These are phyloP conservation scores for Pseudozyma flocculosa DNA, from an alignment of 1,284 basidiomycete genomes.

Conservation along the genomic window DNA sequence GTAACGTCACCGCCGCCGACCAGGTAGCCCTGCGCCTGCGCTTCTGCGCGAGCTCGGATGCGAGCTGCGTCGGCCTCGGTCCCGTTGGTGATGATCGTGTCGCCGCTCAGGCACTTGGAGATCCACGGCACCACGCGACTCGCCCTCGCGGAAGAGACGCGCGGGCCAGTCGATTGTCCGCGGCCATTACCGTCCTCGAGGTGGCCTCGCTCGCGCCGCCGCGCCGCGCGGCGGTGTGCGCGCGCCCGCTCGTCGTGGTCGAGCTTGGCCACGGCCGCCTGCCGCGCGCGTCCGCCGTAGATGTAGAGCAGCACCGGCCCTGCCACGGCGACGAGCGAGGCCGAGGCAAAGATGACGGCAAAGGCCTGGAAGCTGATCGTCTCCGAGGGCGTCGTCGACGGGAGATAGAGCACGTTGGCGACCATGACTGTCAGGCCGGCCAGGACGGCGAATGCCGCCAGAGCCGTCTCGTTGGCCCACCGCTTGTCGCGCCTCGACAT, in stretches of 20 bases:
- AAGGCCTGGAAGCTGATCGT: conserved; percentile 15
- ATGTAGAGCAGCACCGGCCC: conserved; percentile 16
- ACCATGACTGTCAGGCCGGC: conserved; percentile 13
- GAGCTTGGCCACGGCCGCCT: conserved; percentile 8
- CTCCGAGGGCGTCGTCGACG: conserved; percentile 5
- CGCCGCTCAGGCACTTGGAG: background rate
- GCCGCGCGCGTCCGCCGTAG: conserved; percentile 18
- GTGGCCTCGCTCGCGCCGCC: too few species aligned
- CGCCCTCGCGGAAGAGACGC: background rate
- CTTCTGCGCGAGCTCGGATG: too few species aligned
- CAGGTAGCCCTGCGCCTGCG: too few species aligned
- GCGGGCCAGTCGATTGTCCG: too few species aligned
- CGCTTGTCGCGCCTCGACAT: conserved; percentile 15
- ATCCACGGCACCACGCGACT: background rate
- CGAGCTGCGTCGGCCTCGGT: too few species aligned
- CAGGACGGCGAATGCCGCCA: conserved; percentile 11
- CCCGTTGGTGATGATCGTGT: too few species aligned
- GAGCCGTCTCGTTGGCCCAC: conserved; percentile 25
- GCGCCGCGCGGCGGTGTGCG: too few species aligned
- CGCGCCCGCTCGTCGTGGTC: background rate
- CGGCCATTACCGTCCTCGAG: too few species aligned
- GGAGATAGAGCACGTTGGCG: conserved; percentile 13
- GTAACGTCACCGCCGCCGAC: background rate
- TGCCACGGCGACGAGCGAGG: conserved; percentile 6
- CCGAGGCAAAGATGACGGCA: conserved; percentile 25